Percentiles rank a stretch among this genome's conserved stretches.
Conservation (phyloP, 306 rosid species). For the Biancaea sappan region DNA sequence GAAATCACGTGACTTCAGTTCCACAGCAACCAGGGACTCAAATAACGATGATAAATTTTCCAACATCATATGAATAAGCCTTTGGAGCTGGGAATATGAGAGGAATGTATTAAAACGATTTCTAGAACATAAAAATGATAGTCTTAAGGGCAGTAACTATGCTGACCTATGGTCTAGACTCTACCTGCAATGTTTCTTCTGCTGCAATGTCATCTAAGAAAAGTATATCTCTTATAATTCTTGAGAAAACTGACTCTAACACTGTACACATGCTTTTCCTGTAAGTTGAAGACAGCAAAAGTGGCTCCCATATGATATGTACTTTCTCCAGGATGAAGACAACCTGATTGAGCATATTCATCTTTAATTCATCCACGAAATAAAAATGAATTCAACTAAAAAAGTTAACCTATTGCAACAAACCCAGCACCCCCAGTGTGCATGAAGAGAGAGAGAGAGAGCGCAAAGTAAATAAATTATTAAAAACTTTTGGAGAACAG, state of each 20-base stretch:
- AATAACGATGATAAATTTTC: constrained; percentile 66
- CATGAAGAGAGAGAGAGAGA: background rate
- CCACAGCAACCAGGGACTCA: constrained; percentile 55
- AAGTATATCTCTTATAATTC: constrained; percentile 75
- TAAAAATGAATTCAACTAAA: constrained; percentile 19
- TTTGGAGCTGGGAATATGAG: constrained; percentile 65
- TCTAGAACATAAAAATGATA: constrained; percentile 25
- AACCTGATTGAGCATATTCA: constrained; percentile 61
- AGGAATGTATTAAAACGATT: constrained; percentile 36
- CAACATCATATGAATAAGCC: constrained; percentile 74
- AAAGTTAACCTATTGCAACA: constrained; percentile 16
- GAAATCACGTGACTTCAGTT: constrained; percentile 55
- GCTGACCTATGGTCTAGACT: background rate
- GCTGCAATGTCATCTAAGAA: constrained; percentile 94
- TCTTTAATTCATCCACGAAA: constrained; percentile 30
- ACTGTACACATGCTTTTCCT: constrained; percentile 78
- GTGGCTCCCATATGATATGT: constrained; percentile 94
- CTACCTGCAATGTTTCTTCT: constrained; percentile 91
- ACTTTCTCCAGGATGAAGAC: constrained; percentile 86
- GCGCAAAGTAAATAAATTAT: background rate
- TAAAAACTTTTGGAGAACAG: constrained; percentile 16
- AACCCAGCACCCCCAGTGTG: background rate
- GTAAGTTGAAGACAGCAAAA: constrained; percentile 79
- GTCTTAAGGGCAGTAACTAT: constrained; percentile 3
- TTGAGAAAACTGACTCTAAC: constrained; percentile 81